phyloP scores from a whole-genome alignment of 768 basidiomycete species.

The Mycena filopes region DNA sequence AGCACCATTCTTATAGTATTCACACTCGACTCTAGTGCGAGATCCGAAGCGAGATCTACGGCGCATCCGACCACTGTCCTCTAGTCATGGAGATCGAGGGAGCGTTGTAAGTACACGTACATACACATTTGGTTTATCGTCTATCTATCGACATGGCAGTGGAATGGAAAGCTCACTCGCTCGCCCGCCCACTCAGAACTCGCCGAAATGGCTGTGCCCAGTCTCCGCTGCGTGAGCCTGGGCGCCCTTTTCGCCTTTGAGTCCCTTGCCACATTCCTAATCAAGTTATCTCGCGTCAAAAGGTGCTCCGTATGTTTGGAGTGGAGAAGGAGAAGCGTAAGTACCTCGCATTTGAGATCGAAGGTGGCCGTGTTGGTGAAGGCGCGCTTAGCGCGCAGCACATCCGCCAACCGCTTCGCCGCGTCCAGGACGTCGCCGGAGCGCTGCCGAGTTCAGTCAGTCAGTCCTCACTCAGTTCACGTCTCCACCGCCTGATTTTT shows the following conservation, averaged over 20 bases:
- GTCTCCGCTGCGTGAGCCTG: slow-evolving; percentile 88
- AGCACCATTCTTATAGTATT: not conserved
- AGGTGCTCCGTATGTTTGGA: slow-evolving; percentile 1
- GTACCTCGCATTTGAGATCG: slow-evolving; percentile 87
- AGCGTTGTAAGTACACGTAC: slow-evolving; percentile 35
- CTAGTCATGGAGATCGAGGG: slow-evolving; percentile 80
- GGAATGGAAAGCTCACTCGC: no score
- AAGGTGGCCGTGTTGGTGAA: slow-evolving; percentile 95
- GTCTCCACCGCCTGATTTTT: no score
- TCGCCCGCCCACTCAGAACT: slow-evolving; percentile 61
- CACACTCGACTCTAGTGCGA: slow-evolving; percentile 68
- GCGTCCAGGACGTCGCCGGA: slow-evolving; percentile 58
- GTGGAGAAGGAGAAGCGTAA: slow-evolving; percentile 5
- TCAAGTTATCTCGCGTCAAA: slow-evolving; percentile 3
- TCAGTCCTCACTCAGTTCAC: no score
- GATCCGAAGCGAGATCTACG: slow-evolving; percentile 86
- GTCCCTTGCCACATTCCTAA: slow-evolving; percentile 83
- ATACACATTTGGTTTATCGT: no score
- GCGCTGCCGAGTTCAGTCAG: no score
- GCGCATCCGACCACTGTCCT: slow-evolving; percentile 89
- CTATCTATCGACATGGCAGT: no score
- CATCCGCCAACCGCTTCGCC: slow-evolving; percentile 75
- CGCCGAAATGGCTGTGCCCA: slow-evolving; percentile 87
- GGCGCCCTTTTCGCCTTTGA: slow-evolving; percentile 96
- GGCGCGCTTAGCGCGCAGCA: slow-evolving; percentile 80